phyloP scores from a whole-genome alignment of 2,329 filamentous ascomycete species.

The Colletotrichum sidae region DNA sequence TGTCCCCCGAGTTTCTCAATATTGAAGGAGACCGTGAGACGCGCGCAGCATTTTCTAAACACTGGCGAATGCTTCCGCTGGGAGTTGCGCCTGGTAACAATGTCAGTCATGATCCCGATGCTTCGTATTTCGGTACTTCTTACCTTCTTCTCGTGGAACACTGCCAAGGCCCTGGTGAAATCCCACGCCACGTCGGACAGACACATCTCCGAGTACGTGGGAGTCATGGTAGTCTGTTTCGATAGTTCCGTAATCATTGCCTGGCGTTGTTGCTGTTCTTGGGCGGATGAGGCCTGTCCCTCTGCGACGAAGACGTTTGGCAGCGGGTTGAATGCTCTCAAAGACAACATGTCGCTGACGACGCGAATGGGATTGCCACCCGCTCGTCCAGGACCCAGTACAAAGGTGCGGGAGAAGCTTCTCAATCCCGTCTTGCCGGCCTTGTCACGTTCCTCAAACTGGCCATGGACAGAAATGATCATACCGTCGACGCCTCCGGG shows the following conservation, averaged over 20 bases:
- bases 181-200: slow-evolving; percentile 85
- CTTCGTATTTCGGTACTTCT: slow-evolving; percentile 40
- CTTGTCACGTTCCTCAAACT: slow-evolving; percentile 80
- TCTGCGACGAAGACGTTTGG: slow-evolving; percentile 54
- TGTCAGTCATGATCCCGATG: not conserved
- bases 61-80: slow-evolving; percentile 58
- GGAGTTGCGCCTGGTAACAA: slow-evolving; percentile 54
- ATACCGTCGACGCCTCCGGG: slow-evolving; percentile 78
- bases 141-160: slow-evolving; percentile 83
- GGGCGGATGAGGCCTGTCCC: slow-evolving; percentile 40
- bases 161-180: slow-evolving; percentile 77
- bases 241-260: slow-evolving; percentile 81
- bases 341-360: slow-evolving; percentile 80
- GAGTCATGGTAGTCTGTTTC: slow-evolving; percentile 82
- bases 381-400: slow-evolving; percentile 79
- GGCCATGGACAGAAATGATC: slow-evolving; percentile 82
- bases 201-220: slow-evolving; percentile 84
- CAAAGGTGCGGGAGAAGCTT: slow-evolving; percentile 85
- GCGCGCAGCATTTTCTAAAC: slow-evolving; percentile 38
- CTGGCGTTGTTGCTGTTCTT: slow-evolving; percentile 63
- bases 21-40: slow-evolving; percentile 13
- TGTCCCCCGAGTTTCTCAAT: slow-evolving; percentile 23
- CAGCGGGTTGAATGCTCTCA: slow-evolving; percentile 73
- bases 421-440: slow-evolving; percentile 71
- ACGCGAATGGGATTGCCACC: slow-evolving; percentile 76